Conservation (phyloP, 257 asterid species). For the Solanum acaule region DNA sequence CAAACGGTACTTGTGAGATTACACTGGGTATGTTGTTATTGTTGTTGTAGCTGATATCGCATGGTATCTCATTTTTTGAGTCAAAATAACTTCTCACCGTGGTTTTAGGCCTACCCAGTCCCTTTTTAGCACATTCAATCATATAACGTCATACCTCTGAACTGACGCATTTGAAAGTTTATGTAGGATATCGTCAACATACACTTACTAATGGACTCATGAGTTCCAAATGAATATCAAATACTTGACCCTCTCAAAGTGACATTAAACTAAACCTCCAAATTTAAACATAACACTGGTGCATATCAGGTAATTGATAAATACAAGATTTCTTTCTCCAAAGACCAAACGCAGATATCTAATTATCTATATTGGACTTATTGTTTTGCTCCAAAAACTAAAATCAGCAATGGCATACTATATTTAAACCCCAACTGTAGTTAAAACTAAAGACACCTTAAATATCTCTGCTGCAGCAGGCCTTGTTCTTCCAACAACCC, state of each 20-base stretch:
- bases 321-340: neutral
- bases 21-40: neutral
- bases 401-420: neutral
- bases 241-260: neutral
- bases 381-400: neutral
- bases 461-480: neutral
- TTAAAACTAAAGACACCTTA: neutral
- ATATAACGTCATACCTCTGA: neutral
- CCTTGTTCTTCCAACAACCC: neutral
- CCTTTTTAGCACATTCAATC: neutral
- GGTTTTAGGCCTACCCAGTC: neutral
- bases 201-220: neutral
- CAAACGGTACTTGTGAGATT: neutral
- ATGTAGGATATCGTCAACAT: neutral
- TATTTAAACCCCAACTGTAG: neutral
- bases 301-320: neutral
- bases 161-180: neutral
- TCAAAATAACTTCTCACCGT: neutral
- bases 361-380: neutral
- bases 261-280: neutral
- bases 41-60: neutral
- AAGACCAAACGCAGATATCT: neutral
- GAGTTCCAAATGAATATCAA: neutral
- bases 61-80: neutral
- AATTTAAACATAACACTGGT: neutral